Conservation (phyloP, 805 yeast genomes). For the Pichia heedii region DNA sequence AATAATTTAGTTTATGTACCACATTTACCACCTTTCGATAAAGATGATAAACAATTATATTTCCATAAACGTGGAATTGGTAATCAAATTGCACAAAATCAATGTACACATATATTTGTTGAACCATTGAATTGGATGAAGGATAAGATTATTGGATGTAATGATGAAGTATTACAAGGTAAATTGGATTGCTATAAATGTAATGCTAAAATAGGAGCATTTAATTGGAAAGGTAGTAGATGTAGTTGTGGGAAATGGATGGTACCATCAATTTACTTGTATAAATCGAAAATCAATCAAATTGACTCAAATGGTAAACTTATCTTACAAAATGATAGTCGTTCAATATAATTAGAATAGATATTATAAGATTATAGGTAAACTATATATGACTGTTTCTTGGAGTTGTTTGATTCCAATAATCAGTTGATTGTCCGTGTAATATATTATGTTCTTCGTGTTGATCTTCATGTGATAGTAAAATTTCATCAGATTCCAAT, state of each 20-base stretch:
- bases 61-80: constrained; percentile 55
- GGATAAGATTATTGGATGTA: constrained; percentile 11
- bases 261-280: constrained; percentile 81
- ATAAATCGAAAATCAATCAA: constrained; percentile 72
- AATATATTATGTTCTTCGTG: constrained; percentile 26
- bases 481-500: constrained; percentile 16
- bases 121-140: constrained; percentile 95
- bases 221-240: constrained; percentile 88
- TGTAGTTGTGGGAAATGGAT: constrained; percentile 97
- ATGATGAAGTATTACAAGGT: constrained; percentile 59
- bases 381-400: not conserved
- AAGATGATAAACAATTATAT: constrained; percentile 53
- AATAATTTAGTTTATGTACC: constrained; percentile 48
- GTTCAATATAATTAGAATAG: constrained; percentile 10
- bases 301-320: constrained; percentile 22
- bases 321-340: constrained; percentile 10
- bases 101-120: constrained; percentile 77
- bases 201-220: constrained; percentile 77
- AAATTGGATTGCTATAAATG: constrained; percentile 82
- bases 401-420: constrained; percentile 6
- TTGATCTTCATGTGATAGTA: constrained; percentile 32
- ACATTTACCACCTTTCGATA: constrained; percentile 56
- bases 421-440: constrained; percentile 1
- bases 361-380: not conserved
- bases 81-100: constrained; percentile 43